These are phyloP conservation scores for Nicotiana noctiflora DNA, from an alignment of 257 asterid species.

Conservation along the genomic window DNA sequence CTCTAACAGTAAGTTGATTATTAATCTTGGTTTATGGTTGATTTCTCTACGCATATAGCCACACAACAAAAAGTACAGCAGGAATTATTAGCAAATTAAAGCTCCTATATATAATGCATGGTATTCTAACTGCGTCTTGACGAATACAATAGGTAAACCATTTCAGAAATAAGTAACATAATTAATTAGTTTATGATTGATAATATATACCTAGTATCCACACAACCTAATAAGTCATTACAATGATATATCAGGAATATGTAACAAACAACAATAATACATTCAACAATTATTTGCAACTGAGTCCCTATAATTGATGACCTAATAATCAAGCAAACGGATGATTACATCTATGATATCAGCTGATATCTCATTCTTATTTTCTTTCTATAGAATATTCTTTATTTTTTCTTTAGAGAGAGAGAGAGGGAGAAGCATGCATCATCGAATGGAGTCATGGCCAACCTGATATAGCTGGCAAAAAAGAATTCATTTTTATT, in stretches of 20 bases:
- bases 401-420: neutral
- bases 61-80: too few species aligned
- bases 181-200: too few species aligned
- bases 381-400: neutral
- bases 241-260: neutral
- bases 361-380: neutral
- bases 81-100: too few species aligned
- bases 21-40: too few species aligned
- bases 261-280: neutral
- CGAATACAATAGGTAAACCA: too few species aligned
- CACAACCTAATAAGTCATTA: neutral
- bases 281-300: neutral
- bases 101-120: too few species aligned
- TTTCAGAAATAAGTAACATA: too few species aligned
- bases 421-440: neutral
- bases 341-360: conserved; percentile 2
- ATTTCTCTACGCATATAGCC: too few species aligned
- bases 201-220: neutral
- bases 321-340: neutral
- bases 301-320: neutral
- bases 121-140: too few species aligned
- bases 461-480: neutral
- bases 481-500: neutral
- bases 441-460: neutral
- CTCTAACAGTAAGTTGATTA: too few species aligned